Evolutionary conservation across 768 basidiomycete genomes (phyloP), one percentile per base, ranked within the genome.

Genomic region (Amanita subjunquillea): DNA sequence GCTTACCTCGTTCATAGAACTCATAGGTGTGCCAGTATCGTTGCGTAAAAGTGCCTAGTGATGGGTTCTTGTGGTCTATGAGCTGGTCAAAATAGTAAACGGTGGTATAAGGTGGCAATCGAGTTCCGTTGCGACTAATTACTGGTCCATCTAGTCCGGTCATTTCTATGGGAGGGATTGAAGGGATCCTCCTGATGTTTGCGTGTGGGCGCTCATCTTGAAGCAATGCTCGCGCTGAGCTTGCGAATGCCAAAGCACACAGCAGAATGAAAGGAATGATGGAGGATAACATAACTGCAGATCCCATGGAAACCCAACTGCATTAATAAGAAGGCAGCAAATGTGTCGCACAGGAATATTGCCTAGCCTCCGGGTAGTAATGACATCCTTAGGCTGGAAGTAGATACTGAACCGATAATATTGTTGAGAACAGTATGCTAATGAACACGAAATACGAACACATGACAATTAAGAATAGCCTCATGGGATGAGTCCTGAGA

Each of bases 1-100:
- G 6, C 62, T 30, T 53, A 76, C 78, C 76, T 37, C 65, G 55
- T 62, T 82, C 69, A 57, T 87, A 87, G 58, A 72, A 84, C 62
- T 87, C 80, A 64, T 72, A 83, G 29, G 79, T 79, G 54, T 78
- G 72, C 83, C 83, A 87, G 65, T 75, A 87, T 30, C 86, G 76
- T 65, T 87, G 86, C 62, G 79, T 71, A 67, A 89, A 89, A n/a
- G 84, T 87, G 20, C 86, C 86, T 20, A 78, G 66, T 25, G 71
- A 67, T n/a, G 82, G 78, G 27, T 72, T 69, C 55, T 68, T 72
- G 60, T 78, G 76, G 63, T 78, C 76, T 36, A 83, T 74, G 54
- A 78, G 66, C 53, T 78, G 76, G 58, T 83, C 76, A 59, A 85
- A 85, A 53, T 62, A 65, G 63, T 79, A 85, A 5, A 71, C 63